Base-by-base conservation (phyloP, 495 filamentous ascomycete species). In the Podospora didyma region DNA sequence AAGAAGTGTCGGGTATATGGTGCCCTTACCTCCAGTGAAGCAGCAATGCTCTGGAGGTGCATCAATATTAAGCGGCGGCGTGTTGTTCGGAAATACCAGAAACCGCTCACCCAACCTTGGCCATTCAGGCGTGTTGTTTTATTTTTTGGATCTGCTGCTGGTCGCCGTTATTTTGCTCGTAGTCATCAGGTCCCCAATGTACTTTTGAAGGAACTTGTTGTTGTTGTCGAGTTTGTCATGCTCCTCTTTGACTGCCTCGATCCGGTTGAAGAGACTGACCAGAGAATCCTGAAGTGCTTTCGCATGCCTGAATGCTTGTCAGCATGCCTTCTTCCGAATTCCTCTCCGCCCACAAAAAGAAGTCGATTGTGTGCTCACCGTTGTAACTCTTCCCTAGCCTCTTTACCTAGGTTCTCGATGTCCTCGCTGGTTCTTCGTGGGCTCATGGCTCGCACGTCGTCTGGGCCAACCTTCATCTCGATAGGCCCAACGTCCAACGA, bases 391-490 rank as follows among this genome's bases (percentile, higher is more conserved):
- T 73, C 73, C 46, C 77, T 80, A 46, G 92, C 90, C 62, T 92
- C 89, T 65, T 88, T 84, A 50, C 90, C 86, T 75, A 98, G 79
- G 61, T 82, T 82, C 63, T 96, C 89, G 26, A 96, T 76, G 62
- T 98, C 93, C 49, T 90, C 90, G 56, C 85, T 95, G 61, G 89
- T 95, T 62, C 92, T 80, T 57, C 93, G 82, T 1, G 94, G 94
- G 70, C 91, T 96, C 94, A 98, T 98, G 42, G 90, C 86, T 54
- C 93, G 78, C 39, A 93, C 92, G 68, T 97, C 94, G 69, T 91
- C 86, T 2, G 88, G 88, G 19, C 89, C 90, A 57, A 87, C 82
- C 39, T 87, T 78, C 21, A 72, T 65, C 45, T 83, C 81, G 57
- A 86, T 70, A 10, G 86, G 78, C 62, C 89, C 85, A 49, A 89